phyloP scores from a whole-genome alignment of 2,329 filamentous ascomycete species.

The Coniochaeta sp. region DNA sequence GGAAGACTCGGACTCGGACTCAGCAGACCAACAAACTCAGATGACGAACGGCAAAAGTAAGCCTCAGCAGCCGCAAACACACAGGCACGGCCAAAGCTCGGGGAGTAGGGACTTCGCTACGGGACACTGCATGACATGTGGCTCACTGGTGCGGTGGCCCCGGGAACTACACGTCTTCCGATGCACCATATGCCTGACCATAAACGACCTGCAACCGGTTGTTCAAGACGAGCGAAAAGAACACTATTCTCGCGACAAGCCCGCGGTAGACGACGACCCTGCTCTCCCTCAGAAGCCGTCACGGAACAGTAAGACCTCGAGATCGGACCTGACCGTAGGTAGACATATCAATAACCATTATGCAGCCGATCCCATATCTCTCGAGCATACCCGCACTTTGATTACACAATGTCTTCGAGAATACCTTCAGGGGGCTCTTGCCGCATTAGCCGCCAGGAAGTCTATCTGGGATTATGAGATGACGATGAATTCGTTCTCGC shows the following conservation, averaged over 20 bases:
- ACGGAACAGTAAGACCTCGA: background rate
- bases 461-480: background rate
- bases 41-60: conserved; percentile 16
- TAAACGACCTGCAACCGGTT: conserved; percentile 65
- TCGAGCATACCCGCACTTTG: conserved; percentile 51
- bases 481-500: background rate
- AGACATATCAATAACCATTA: conserved; percentile 1
- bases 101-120: conserved; percentile 53
- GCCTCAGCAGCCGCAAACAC: conserved; percentile 19
- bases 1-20: conserved; percentile 27
- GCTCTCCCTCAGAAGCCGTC: background rate
- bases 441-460: background rate
- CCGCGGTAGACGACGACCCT: background rate
- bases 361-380: conserved; percentile 35
- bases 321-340: background rate
- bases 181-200: conserved; percentile 75
- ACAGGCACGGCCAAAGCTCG: conserved; percentile 19
- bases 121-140: conserved; percentile 81
- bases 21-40: conserved; percentile 36
- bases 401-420: conserved; percentile 29
- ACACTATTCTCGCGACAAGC: background rate
- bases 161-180: conserved; percentile 65
- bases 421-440: conserved; percentile 25
- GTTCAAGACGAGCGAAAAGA: conserved; percentile 14
- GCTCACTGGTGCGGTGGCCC: conserved; percentile 73